Percentiles rank a stretch among this genome's conserved stretches.
phyloP scores from a whole-genome alignment of 306 rosid species.

The Cajanus cajan region DNA sequence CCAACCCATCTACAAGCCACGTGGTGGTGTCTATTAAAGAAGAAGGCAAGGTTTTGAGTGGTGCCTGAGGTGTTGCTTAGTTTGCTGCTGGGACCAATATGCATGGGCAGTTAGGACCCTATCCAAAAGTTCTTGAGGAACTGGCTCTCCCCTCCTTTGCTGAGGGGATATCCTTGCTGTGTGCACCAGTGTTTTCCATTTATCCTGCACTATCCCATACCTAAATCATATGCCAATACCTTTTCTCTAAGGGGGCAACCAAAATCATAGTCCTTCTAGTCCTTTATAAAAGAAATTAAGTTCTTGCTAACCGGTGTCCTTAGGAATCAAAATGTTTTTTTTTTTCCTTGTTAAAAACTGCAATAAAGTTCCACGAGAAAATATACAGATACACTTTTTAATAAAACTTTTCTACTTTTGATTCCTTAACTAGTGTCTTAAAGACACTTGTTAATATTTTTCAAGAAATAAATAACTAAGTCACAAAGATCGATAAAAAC shows the following conservation, averaged over 20 bases:
- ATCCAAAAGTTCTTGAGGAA: constrained; percentile 88
- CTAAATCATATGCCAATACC: constrained; percentile 35
- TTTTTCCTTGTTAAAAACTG: too few species aligned
- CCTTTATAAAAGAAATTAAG: too few species aligned
- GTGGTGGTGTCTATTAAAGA: constrained; percentile 27
- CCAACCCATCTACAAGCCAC: constrained; percentile 22
- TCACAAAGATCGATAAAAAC: too few species aligned
- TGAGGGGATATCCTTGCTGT: constrained; percentile 91
- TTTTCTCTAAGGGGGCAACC: not conserved
- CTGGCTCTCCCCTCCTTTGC: constrained; percentile 94
- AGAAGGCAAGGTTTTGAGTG: constrained; percentile 55
- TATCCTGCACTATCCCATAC: constrained; percentile 63
- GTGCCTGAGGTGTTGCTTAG: constrained; percentile 70
- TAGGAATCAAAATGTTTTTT: too few species aligned
- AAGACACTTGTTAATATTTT: too few species aligned
- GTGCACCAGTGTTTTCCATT: constrained; percentile 93
- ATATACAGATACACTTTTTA: too few species aligned
- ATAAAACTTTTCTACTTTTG: too few species aligned
- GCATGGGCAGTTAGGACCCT: constrained; percentile 78
- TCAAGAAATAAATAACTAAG: too few species aligned
- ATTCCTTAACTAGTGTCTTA: too few species aligned
- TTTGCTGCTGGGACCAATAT: constrained; percentile 82
- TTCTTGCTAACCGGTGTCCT: too few species aligned
- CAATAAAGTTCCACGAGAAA: too few species aligned
- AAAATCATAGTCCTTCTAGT: too few species aligned